Conservation (phyloP, 2,329 filamentous ascomycete genomes). For the Cladosporium halotolerans region DNA sequence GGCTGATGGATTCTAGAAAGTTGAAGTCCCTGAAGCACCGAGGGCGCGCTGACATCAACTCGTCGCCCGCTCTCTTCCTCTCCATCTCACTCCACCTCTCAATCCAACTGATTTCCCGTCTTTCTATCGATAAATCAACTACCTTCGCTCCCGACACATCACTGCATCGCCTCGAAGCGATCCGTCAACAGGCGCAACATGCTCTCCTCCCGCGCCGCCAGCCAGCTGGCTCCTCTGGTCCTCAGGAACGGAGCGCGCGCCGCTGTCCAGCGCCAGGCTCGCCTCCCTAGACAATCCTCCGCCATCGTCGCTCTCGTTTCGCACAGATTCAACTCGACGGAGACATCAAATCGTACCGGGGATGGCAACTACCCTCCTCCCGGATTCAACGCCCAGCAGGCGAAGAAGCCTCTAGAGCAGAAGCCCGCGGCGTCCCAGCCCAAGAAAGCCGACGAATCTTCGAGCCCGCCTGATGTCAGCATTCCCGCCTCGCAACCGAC, state of each 20-base stretch:
- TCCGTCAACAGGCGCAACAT: conserved; percentile 29
- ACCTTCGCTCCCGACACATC: background rate
- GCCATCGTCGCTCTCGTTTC: conserved; percentile 55
- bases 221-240: conserved; percentile 42
- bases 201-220: conserved; percentile 40
- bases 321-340: conserved; percentile 47
- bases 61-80: too few relatives aligned
- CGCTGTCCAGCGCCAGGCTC: conserved; percentile 34
- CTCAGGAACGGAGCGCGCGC: conserved; percentile 39
- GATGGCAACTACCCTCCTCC: conserved; percentile 62
- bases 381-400: conserved; percentile 83
- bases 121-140: too few relatives aligned
- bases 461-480: conserved; percentile 22
- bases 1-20: too few relatives aligned
- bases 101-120: too few relatives aligned
- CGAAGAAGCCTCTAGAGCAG: conserved; percentile 70
- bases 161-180: background rate
- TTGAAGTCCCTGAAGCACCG: too few relatives aligned
- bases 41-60: too few relatives aligned
- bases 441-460: conserved; percentile 17
- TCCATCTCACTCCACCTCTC: too few relatives aligned
- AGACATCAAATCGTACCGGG: conserved; percentile 43
- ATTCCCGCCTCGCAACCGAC: conserved; percentile 37
- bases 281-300: conserved; percentile 46
- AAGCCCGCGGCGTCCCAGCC: conserved; percentile 21